Base-by-base conservation (phyloP, 2,329 filamentous ascomycete species). In the Orbilia javanica region DNA sequence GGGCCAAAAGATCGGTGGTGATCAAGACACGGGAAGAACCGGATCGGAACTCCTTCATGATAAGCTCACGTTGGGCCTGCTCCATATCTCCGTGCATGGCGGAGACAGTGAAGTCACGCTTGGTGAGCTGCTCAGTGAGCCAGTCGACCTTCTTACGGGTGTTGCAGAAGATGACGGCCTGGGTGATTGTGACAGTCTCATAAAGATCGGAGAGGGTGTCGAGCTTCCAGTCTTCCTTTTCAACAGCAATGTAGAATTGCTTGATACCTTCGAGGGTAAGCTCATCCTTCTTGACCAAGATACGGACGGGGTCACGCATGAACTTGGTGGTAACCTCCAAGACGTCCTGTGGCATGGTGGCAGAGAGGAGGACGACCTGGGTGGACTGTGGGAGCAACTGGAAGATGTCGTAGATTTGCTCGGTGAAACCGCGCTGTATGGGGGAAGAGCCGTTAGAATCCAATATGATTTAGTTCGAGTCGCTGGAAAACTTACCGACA, bases 321-420 rank as follows among this genome's bases (percentile, higher is more conserved):
- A 99, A 99, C 89, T 97, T 97, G 88, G 95, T 98, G 84, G 96
- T 99, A 85, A 99, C 94, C 88, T 99, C 96, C 79, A 99, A 91
- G 80, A 99, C 96, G 85, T 99, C 96, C 89, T 97, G 94, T 84
- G 96, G 96, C 91, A 99, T 97, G 86, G 96, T 99, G 84, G 96
- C 96, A 78, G 96, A 98, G 71, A 99, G 91, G 75, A 99, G 93
- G 82, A 98, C 95, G 82, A 99, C 96, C 89, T 99, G 96, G 85
- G 95, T 99, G 80, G 93, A 94, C 87, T 97, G 96, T 74, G 96
- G 96, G 69, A 99, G 92, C 79, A 97, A 93, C 88, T 97, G 95
- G 91, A 97, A 99, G 87, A 99, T 97, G 86, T 99, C 96, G 90
- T 99, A 99, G 88, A 99, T 99, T 89, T 99, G 96, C 89, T 99